Base-by-base conservation (phyloP, 176 grass and related monocot species). In the Cenchrus purpureus region DNA sequence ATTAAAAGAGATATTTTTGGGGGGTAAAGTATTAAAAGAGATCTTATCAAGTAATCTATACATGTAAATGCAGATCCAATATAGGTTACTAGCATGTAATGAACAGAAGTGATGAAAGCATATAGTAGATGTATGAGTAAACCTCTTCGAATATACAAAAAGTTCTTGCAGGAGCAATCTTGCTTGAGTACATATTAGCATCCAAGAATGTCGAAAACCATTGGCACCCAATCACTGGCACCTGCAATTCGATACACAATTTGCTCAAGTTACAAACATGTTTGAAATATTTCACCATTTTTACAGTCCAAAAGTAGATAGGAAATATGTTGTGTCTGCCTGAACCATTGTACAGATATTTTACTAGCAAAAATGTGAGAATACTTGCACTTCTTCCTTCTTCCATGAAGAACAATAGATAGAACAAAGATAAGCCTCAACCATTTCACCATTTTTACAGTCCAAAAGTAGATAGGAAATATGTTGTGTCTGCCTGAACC, bases 61-160 rank as follows among this genome's bases (percentile, higher is more conserved):
- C 13, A 13, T 76, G 57, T n/a, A 78, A 34, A 50, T 78, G 42
- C 74, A 61, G 51, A 65, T 14, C 64, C 61, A 84, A 16, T 14
- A 66, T 6, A 82, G 8, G 29, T 50, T 68, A 59, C 12, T 51
- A 77, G 20, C 42, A 62, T 7, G 4, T 12, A 19, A 52, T 29
- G 22, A 29, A 69, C 74, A 76, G 10, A 49, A 71, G n/a, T 12
- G 65, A 73, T 57, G 28, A 58, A 87, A 58, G 79, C 6, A 90
- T 73, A 61, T 32, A 64, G 50, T 59, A 51, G 71, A 81, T 77
- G 43, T 70, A 74, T 51, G 63, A 65, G 69, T 71, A 80, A 54
- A 98, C 96, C 97, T 92, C 97, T 88, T 96, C 97, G 91, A 86
- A 95, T 66, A 98, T 68, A 84, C 97, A 98, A 80, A 95, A 98